Base-by-base conservation (phyloP, 2,329 filamentous ascomycete species). In the Fusarium graminum region DNA sequence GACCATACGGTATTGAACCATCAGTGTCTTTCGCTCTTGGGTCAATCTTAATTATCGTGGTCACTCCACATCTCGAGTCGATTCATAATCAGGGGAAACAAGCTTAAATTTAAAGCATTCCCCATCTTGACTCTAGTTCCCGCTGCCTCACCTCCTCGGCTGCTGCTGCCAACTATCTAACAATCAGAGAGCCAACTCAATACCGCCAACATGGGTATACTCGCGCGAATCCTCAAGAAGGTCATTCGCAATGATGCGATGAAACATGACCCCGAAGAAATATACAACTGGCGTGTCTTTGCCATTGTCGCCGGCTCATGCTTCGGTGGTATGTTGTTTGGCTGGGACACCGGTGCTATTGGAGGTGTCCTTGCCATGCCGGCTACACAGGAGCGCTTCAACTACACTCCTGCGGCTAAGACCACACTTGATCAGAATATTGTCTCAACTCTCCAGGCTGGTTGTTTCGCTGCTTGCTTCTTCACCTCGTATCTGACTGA, bases 171-270 rank as follows among this genome's bases (percentile, higher is more conserved):
- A 56, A 50, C 34, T 40, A 40, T 25, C 52, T 10, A 45, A 14
- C n/a, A n/a, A 46, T 32, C 17, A 50, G n/a, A 51, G 26, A 60
- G 22, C 43, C 42, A 16, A 34, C 38, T 41, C 45, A 56, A 43
- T 13, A 68, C 46, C 54, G 53, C 51, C 42, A 75, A 36, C 52
- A 84, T 85, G 76, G 79, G 78, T 59, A 67, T 74, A 5, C 16
- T 36, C 17, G 75, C 74, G 42, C 76, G 71, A 52, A 74, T 88
- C 67, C 81, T 90, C 55, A 81, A 81, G 69, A 79, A 78, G 69
- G 80, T 90, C 72, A 83, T 90, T 69, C 85, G 85, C 77, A 92
- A 92, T 80, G 88, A 92, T 75, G 86, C 90, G 42, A 91, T 92
- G 86, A 88, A 84, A 72, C 77, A 80, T 34, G 89, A 92, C 62